Percentiles rank a stretch among this genome's conserved stretches.
Conservation (phyloP, 2,329 filamentous ascomycete species). For the Stromatinia cepivora region DNA sequence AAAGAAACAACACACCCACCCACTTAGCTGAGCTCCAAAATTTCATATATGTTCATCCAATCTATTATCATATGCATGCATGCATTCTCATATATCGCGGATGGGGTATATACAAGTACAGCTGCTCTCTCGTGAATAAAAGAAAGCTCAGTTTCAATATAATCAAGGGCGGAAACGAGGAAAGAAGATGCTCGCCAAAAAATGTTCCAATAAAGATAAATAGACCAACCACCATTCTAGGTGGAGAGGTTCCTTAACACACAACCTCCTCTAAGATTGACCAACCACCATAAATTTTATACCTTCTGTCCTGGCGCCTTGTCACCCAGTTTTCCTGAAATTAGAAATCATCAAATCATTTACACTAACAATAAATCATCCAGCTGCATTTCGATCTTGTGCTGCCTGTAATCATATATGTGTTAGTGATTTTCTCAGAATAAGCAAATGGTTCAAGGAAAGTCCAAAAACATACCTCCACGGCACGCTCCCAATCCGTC, state of each 20-base stretch:
- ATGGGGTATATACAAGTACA: background rate
- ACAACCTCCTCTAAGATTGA: no score
- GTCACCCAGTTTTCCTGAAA: no score
- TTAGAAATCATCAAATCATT: background rate
- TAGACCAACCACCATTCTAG: background rate
- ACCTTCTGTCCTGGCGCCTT: background rate
- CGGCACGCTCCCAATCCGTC: constrained; percentile 58
- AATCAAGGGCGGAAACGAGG: background rate
- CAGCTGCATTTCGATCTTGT: constrained; percentile 52
- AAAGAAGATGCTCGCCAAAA: background rate
- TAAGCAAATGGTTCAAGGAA: background rate
- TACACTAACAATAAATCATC: constrained; percentile 28
- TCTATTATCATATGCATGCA: background rate
- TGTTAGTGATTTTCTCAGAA: background rate
- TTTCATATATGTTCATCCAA: background rate
- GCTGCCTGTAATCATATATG: constrained; percentile 46
- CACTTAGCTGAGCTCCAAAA: background rate
- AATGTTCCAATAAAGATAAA: background rate
- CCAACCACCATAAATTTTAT: no score
- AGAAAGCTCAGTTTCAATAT: background rate
- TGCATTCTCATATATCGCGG: background rate
- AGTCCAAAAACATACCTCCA: constrained; percentile 44
- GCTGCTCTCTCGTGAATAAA: background rate
- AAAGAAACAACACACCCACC: no score
- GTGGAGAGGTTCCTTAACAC: no score